Evolutionary conservation across 768 basidiomycete genomes (phyloP), one percentile per base, ranked within the genome.

Genomic region (Lactarius deliciosus): DNA sequence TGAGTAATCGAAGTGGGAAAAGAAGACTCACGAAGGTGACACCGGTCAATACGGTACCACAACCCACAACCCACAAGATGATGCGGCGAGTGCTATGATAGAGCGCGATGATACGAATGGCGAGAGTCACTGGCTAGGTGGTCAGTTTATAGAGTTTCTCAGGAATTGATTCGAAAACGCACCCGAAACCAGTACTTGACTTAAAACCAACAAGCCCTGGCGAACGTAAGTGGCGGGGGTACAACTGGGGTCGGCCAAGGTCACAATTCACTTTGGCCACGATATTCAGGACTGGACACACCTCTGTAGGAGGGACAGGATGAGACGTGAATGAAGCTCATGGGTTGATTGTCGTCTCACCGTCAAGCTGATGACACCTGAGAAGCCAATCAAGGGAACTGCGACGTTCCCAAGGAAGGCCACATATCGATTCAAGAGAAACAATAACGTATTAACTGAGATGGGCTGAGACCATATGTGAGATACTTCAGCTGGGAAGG

Each of bases 401-500:
- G 58, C 66, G 32, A 74, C 72, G 54, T 75, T 73, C 38, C 78
- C 80, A 53, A 81, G 72, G 58, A 82, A 76, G 2, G 81, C 76
- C 36, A 81, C 68, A 63, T 86, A 86, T 6, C 84, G 81, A 66
- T 83, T 83, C 40, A 82, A 57, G 58, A 82, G 79, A 72, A 85
- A 85, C 70, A 80, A 76, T 38, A 77, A 76, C 2, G 81, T 75
- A 61, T 81, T 79, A 10, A 68, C 59, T 1, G 73, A 75, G 61
- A 78, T 79, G 1, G 77, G 78, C 55, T 77, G 75, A 61, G 73
- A 73, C 85, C 85, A 86, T 6, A 86, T 70, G 60, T 78, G 77
- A 18, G 75, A 70, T 43, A 82, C 71, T 69, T 85, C 84, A 22
- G 72, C 71, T n/a, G 69, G 65, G 28, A 76, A 68, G 6, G 77